Base-by-base conservation (phyloP, 2,329 filamentous ascomycete genomes). In the Dactylellina parvicollis region DNA sequence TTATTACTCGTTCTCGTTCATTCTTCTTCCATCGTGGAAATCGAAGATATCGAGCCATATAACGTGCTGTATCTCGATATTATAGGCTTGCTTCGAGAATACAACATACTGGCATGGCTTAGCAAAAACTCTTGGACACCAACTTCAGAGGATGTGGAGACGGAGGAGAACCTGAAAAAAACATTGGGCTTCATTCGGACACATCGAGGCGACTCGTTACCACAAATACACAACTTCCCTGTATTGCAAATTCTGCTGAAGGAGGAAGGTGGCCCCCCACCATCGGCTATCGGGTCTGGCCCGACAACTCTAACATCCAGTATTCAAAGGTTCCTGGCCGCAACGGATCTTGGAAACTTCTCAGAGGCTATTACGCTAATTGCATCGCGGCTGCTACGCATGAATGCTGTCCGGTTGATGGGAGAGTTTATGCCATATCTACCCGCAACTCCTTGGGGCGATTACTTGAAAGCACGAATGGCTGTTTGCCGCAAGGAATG, bases 391-490 rank as follows among this genome's bases (percentile, higher is more conserved):
- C 82, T 75, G 80, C 81, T 74, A 80, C 84, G 67, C 78, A 81
- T 62, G 80, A 81, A 77, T 55, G 75, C 77, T 4, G 64, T 70
- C n/a, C 75, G 72, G 5, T 81, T 89, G 26, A 88, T 88, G 7
- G 82, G 82, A 66, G 85, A 88, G 70, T 90, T 90, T 85, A 75
- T 92, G 85, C 84, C 88, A 82, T 83, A 90, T 84, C 76, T 88
- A 59, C 82, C 85, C 5, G 82, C 82, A 47, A 85, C 83, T 1
- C 82, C 84, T 28, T 90, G 87, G 88, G 83, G 85, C 12, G 85
- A 83, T 4, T 99, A 99, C 79, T 86, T 98, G 3, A 92, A 93
- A 80, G 95, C 91, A 1, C 89, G 95, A 28, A 85, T 96, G 52
- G 86, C 87, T 76, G 83, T 98, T 3, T 73, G 69, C 18, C 52